Base-by-base conservation (phyloP, 2,329 filamentous ascomycete species). In the Blastomyces gilchristii region DNA sequence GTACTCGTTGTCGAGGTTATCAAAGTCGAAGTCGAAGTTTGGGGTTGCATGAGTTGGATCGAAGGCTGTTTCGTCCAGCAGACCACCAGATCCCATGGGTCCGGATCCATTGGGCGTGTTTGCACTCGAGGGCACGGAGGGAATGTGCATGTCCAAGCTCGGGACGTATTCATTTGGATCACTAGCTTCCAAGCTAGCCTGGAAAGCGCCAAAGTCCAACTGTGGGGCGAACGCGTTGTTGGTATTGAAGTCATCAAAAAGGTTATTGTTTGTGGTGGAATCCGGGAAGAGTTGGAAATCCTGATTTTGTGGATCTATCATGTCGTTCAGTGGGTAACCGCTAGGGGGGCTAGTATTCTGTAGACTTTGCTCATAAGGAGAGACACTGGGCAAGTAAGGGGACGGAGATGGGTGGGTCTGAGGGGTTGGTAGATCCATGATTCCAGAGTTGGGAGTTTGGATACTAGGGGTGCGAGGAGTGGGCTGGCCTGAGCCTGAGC, bases 391-490 rank as follows among this genome's bases (percentile, higher is more conserved):
- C 2, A 43, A 61, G 22, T 61, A 69, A 16, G 73, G 71, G 14
- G 73, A 74, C 4, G 70, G 67, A 28, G 68, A 68, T 16, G 68
- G 67, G 2, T 70, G 72, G 41, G 68, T 72, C 9, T 68, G 62
- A 71, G 75, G 71, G 43, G 87, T 88, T 31, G 82, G 79, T 45
- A 82, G 76, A 25, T 78, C 76, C 59, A 82, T 80, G 63, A 80
- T 82, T 70, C 81, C 73, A 62, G 85, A 79, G 68, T 81, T 83
- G 45, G 82, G 84, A 12, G 88, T 87, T 39, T 86, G 86, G 1
- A 88, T 77, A 69, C 82, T 83, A 63, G 82, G 83, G 12, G 87
- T 82, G 67, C 82, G 80, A 45, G 87, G 86, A 31, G 66, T 85
- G 81, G 68, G 82, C 75, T 66, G 79, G 67, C 65, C 77, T 34